Conservation (phyloP, 2,329 filamentous ascomycete genomes). For the Lecanoromycetidae sp. region DNA sequence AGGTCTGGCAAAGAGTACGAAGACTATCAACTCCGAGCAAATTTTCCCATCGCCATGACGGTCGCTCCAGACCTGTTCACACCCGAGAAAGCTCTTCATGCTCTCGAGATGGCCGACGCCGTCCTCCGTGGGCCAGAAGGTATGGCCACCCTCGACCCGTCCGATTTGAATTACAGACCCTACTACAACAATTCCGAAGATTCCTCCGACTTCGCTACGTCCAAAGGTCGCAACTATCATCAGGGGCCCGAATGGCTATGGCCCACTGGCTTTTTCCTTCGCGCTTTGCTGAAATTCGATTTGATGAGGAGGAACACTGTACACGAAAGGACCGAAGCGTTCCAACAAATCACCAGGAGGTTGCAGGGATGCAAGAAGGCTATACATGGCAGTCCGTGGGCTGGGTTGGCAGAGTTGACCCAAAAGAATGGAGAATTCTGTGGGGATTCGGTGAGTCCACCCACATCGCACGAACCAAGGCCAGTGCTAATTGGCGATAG, state of each 20-base stretch:
- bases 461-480: constrained; percentile 8
- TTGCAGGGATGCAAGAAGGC: constrained; percentile 74
- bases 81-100: constrained; percentile 61
- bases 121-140: constrained; percentile 74
- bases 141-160: constrained; percentile 90
- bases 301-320: constrained; percentile 54
- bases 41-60: constrained; percentile 92
- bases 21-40: constrained; percentile 89
- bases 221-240: constrained; percentile 94
- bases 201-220: constrained; percentile 76
- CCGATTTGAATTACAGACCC: constrained; percentile 83
- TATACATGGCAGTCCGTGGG: constrained; percentile 72
- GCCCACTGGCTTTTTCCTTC: constrained; percentile 91
- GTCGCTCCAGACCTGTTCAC: constrained; percentile 84
- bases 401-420: constrained; percentile 81
- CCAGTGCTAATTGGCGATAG: constrained; percentile 33
- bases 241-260: constrained; percentile 97
- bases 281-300: constrained; percentile 84
- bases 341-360: constrained; percentile 84
- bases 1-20: constrained; percentile 89
- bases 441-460: constrained; percentile 63
- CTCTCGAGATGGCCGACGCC: constrained; percentile 68
- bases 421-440: constrained; percentile 79
- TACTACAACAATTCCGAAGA: constrained; percentile 95
- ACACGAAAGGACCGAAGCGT: constrained; percentile 68